Percentiles rank a stretch among this genome's conserved stretches.
Evolutionary conservation across 805 yeast genomes (phyloP).

Genomic region (Wickerhamomyces pijperi): DNA sequence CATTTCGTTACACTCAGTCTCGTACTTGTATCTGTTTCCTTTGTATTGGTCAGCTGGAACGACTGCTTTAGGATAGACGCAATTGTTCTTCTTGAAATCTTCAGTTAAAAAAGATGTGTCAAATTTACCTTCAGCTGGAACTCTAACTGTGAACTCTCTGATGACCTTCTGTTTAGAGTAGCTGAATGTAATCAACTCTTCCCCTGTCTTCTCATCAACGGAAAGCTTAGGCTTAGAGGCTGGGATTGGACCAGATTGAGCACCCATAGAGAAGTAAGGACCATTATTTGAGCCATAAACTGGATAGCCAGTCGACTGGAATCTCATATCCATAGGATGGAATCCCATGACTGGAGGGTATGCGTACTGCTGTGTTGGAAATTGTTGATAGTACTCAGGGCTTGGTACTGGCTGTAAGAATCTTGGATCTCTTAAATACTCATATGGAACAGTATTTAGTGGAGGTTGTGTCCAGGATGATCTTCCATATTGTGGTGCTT

Average conservation of each 20-base stretch:
- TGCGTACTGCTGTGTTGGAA: neutral
- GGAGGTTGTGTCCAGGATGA: neutral
- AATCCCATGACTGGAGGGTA: neutral
- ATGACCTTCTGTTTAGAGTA: conserved; percentile 22
- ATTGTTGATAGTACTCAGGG: neutral
- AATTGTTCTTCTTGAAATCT: conserved; percentile 27
- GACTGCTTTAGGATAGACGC: conserved; percentile 39
- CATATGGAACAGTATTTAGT: neutral
- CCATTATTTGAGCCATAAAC: neutral
- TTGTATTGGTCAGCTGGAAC: conserved; percentile 28
- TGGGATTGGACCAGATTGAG: conserved; percentile 26
- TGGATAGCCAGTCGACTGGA: neutral
- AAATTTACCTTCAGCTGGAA: conserved; percentile 10
- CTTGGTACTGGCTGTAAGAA: neutral
- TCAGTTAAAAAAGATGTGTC: conserved; percentile 14
- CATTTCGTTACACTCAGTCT: conserved; percentile 33
- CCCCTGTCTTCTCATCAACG: conserved; percentile 17
- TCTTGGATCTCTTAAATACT: neutral
- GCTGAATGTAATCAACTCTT: conserved; percentile 20
- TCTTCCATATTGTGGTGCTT: neutral
- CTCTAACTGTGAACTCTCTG: conserved; percentile 14
- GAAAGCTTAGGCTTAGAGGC: conserved; percentile 17
- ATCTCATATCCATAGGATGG: neutral
- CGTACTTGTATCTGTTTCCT: conserved; percentile 35
- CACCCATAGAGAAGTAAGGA: conserved; percentile 4